Evolutionary conservation across 1,284 basidiomycete genomes (phyloP), one percentile per base, ranked within the genome.

Genomic region (Boletellus dicymbophilus): DNA sequence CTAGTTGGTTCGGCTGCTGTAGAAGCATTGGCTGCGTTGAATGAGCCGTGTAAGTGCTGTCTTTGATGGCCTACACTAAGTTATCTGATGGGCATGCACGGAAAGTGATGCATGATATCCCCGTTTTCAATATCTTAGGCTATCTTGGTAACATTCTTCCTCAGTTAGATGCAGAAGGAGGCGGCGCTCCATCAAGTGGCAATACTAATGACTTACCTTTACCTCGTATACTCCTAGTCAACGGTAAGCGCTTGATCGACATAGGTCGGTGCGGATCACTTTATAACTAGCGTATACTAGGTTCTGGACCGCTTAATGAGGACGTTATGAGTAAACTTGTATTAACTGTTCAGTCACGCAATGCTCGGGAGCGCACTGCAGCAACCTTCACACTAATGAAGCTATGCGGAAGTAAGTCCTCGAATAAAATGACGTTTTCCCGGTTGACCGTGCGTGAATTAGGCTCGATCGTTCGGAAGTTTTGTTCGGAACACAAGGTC

Each of bases 301-400:
- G 28, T 11, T 46, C 37, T 22, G 41, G 36, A 4, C 20, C 3
- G 13, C 41, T 47, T 23, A 23, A 55, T 23, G 21, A 37, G 8
- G 4, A 30, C 9, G 11, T 53, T 3, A 37, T 57, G 37, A 13
- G 6, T 20, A 38, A 40, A 18, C 38, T 56, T n/a, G 15, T 56
- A 13, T 21, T 2, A 9, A 16, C 44, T 3, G 15, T 43, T 18
- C 10, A 49, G 22, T 53, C 44, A 2, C 20, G 37, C 3, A 16
- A 46, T 22, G 11, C 31, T 31, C 36, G 21, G 20, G 6, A 49
- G 12, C 50, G 55, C 42, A 49, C 25, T 10, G 27, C 5, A 1
- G 42, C 45, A n/a, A 57, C 51, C 13, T 37, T 57, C 15, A 38
- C 47, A 7, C 16, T 57, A n/a, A 16, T 56, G 21, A 56, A 56